Base-by-base conservation (phyloP, 768 basidiomycete species). In the Amanita fuliginea region DNA sequence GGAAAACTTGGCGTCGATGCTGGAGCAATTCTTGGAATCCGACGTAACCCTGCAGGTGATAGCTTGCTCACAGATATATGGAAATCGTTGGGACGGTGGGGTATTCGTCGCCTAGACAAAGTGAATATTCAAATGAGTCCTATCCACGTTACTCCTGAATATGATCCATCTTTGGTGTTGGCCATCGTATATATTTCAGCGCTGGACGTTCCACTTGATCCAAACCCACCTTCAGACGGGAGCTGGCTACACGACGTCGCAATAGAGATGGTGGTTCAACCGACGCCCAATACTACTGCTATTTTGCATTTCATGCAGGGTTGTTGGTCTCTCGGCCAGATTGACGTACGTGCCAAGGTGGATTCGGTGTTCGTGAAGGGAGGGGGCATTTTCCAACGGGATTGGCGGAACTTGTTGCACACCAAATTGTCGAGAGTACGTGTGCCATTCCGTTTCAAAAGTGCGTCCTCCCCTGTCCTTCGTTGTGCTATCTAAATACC, bases 11-110 rank as follows among this genome's bases (percentile, higher is more conserved):
- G 86, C 0, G 53, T 89, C n/a, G 78, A 88, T 59, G 84, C 80
- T 6, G 83, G 81, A 1, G 60, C 69, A 7, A 65, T 78, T 16
- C 65, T 84, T 11, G 81, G 76, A 0, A 72, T 84, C 10, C 76
- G 76, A 47, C 64, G 65, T 9, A 64, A 67, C 24, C 56, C 63
- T 7, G 64, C 69, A 6, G 72, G 52, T 16, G 68, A 85, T 49
- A 67, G 67, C 26, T 34, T 77, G 5, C 51, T 79, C 41, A 53
- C 59, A n/a, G 63, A 63, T 40, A 51, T 78, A 26, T 83, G 81
- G 80, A 87, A 83, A 62, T 67, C 74, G 1, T 51, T 87, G 14
- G 86, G 85, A 2, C 71, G 83, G 30, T 81, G 83, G 74, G 77
- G 83, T 4, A 72, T 89, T 26, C 68, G 69, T 30, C 64, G 60